phyloP scores from a whole-genome alignment of 2,329 filamentous ascomycete genomes.

The Torrubiella hemipterigena region DNA sequence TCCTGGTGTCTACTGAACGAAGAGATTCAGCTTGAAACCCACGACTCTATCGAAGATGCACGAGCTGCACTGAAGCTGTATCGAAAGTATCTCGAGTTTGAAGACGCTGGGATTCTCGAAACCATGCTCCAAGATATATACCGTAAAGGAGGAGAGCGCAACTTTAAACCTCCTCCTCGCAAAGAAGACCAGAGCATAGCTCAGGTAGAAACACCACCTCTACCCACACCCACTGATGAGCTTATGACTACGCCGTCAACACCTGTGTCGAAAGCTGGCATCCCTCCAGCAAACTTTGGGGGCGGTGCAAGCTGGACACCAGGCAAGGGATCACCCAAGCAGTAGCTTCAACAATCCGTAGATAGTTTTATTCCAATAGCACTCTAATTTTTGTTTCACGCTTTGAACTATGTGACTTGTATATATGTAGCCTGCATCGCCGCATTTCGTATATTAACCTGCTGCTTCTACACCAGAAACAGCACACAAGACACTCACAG shows the following conservation, averaged over 20 bases:
- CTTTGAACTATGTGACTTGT: too few species aligned
- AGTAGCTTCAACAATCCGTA: conserved; percentile 6
- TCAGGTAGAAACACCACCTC: conserved; percentile 43
- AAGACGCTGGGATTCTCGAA: conserved; percentile 73
- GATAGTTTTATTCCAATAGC: neutral
- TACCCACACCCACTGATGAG: conserved; percentile 23
- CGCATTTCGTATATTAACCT: too few species aligned
- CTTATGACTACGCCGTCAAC: conserved; percentile 28
- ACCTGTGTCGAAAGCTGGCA: conserved; percentile 28
- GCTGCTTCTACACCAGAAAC: too few species aligned
- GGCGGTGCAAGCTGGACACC: conserved; percentile 30
- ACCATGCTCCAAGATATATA: conserved; percentile 83
- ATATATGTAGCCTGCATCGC: too few species aligned
- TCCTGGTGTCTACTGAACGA: conserved; percentile 87
- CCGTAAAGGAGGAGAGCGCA: conserved; percentile 31
- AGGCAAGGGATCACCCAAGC: conserved; percentile 28
- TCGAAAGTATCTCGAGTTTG: conserved; percentile 79
- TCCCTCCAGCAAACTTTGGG: conserved; percentile 24
- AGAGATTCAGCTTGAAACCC: conserved; percentile 83
- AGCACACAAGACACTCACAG: too few species aligned
- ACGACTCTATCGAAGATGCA: conserved; percentile 94
- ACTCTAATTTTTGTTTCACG: too few species aligned
- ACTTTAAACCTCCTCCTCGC: conserved; percentile 38
- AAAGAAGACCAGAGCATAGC: conserved; percentile 31
- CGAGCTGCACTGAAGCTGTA: conserved; percentile 81